phyloP scores from a whole-genome alignment of 768 basidiomycete species.

The Tephrocybe sp. region DNA sequence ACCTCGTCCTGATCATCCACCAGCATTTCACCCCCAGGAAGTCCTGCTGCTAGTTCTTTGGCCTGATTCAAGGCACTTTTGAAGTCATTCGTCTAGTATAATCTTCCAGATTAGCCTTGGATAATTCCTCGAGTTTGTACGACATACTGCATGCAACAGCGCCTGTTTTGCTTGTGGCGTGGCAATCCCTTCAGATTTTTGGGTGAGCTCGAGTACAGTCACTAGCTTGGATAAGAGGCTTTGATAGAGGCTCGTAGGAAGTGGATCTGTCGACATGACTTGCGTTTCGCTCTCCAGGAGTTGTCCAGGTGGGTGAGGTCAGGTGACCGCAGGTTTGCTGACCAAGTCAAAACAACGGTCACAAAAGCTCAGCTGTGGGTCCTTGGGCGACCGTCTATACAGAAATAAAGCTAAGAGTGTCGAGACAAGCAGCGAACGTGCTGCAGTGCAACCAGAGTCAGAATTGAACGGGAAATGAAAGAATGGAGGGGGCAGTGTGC shows the following conservation, averaged over 20 bases:
- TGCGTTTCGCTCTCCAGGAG: no score
- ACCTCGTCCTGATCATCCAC: conserved; percentile 70
- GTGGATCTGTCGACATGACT: conserved; percentile 30
- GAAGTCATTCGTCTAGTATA: conserved; percentile 67
- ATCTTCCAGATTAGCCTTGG: neutral
- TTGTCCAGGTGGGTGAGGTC: neutral
- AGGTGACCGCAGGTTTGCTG: neutral
- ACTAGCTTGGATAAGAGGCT: conserved; percentile 58
- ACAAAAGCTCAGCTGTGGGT: no score
- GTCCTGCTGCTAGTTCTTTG: conserved; percentile 50
- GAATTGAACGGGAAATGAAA: neutral
- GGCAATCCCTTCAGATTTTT: conserved; percentile 49
- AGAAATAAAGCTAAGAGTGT: no score
- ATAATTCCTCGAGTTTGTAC: neutral
- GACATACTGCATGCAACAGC: conserved; percentile 57
- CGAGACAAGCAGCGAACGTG: neutral
- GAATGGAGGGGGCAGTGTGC: conserved; percentile 11
- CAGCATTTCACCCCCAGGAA: conserved; percentile 73
- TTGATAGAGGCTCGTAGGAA: conserved; percentile 53
- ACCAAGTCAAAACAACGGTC: neutral
- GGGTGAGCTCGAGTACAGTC: conserved; percentile 58
- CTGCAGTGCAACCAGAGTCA: neutral
- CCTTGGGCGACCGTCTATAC: neutral
- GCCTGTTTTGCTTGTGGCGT: conserved; percentile 64
- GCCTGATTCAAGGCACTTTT: conserved; percentile 57